A percentile compares a stretch with the other conserved stretches of the same genome.
Evolutionary conservation across 208 protist genomes (phyloP).

Genomic region (Lotmaria passim): DNA sequence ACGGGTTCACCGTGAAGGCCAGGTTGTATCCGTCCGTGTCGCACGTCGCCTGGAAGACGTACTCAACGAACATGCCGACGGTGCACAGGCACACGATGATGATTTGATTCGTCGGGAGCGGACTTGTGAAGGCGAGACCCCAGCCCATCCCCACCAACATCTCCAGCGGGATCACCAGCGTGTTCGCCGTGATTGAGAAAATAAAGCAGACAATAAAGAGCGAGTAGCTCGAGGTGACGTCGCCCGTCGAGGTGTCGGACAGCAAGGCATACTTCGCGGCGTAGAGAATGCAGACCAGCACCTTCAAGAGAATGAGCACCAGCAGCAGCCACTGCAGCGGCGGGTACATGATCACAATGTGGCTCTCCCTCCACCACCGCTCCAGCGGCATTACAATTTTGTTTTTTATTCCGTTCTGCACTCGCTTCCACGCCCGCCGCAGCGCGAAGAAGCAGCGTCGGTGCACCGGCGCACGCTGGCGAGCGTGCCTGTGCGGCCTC

Average conservation of each 20-base stretch:
- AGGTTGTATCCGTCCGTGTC: constrained; percentile 12
- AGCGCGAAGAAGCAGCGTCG: background rate
- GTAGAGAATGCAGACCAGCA: constrained; percentile 42
- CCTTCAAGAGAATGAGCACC: constrained; percentile 36
- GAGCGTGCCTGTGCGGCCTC: background rate
- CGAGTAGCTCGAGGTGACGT: background rate
- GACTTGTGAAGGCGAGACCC: constrained; percentile 55
- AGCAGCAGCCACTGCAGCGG: constrained; percentile 65
- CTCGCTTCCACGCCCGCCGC: background rate
- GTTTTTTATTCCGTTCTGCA: background rate
- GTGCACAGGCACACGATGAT: constrained; percentile 39
- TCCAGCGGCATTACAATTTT: constrained; percentile 4
- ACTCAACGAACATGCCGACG: constrained; percentile 37
- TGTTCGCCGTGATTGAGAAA: constrained; percentile 26
- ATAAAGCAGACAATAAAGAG: constrained; percentile 34
- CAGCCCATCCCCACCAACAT: constrained; percentile 66
- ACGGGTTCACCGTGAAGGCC: constrained; percentile 35
- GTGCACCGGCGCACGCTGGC: background rate
- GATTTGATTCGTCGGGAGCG: constrained; percentile 37
- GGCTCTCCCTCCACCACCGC: constrained; percentile 28
- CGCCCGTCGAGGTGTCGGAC: background rate
- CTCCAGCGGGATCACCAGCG: constrained; percentile 47
- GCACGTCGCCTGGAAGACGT: constrained; percentile 40
- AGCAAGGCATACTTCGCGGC: constrained; percentile 36
- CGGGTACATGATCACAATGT: constrained; percentile 58